phyloP scores from a whole-genome alignment of 257 asterid species.

The Jacaranda mimosifolia region DNA sequence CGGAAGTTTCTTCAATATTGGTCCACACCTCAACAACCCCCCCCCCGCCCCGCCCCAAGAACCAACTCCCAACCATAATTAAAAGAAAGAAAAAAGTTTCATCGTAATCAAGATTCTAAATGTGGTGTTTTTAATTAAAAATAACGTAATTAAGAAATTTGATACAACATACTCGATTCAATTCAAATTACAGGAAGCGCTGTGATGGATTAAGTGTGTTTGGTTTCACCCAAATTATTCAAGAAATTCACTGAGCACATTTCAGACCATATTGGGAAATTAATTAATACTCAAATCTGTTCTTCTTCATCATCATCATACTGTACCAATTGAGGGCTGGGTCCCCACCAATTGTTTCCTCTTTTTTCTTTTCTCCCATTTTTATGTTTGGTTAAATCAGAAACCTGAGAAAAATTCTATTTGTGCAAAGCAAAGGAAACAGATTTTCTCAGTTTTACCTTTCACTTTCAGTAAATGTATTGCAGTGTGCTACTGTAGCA shows the following conservation, averaged over 20 bases:
- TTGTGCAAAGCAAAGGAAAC: background rate
- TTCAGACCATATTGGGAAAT: too few species aligned
- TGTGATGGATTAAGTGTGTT: too few species aligned
- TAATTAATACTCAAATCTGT: background rate
- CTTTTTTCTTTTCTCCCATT: background rate
- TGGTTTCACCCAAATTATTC: too few species aligned
- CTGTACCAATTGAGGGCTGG: too few species aligned
- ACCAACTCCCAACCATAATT: too few species aligned
- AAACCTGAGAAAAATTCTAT: background rate
- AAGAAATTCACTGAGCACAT: too few species aligned
- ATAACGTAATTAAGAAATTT: too few species aligned
- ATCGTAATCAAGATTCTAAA: too few species aligned
- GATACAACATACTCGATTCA: too few species aligned
- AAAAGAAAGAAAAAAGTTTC: too few species aligned
- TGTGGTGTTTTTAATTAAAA: too few species aligned
- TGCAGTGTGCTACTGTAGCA: slow-evolving; percentile 8
- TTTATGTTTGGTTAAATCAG: slow-evolving; percentile 23
- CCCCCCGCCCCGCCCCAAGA: background rate
- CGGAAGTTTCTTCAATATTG: slow-evolving; percentile 17
- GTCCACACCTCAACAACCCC: background rate
- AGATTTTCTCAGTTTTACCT: slow-evolving; percentile 10
- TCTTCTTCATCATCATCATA: background rate
- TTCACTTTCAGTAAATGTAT: slow-evolving; percentile 24
- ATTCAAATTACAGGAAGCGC: too few species aligned
- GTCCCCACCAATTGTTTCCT: background rate